A percentile compares a stretch with the other conserved stretches of the same genome.
These are phyloP conservation scores for Picea sitchensis DNA, from an alignment of 75 land plant species.

Conservation along the genomic window DNA sequence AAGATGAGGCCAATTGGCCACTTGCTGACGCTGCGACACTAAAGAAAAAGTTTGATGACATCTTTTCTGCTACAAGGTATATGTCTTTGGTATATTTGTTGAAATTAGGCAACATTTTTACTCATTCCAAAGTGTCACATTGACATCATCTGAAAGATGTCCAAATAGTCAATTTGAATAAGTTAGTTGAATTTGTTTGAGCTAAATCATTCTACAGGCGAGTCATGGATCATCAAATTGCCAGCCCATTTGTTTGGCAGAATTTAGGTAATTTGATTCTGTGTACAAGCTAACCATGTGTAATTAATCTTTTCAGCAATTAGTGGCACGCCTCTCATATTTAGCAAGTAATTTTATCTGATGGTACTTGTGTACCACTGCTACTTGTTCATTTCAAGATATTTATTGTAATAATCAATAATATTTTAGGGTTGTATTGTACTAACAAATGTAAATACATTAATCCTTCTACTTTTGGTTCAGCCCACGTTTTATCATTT, in stretches of 20 bases:
- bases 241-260: not conserved
- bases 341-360: not conserved
- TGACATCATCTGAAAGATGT: no score
- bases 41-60: conserved; percentile 98
- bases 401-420: not conserved
- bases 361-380: not conserved
- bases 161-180: no score
- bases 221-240: not conserved
- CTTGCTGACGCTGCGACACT: conserved; percentile 85
- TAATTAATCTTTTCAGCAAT: not conserved
- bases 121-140: no score
- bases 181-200: not conserved
- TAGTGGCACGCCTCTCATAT: not conserved
- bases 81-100: not conserved
- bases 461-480: not conserved
- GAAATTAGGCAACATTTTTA: not conserved
- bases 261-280: not conserved
- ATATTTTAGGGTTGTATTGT: not conserved
- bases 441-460: not conserved
- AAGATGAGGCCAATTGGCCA: conserved; percentile 99
- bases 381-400: not conserved
- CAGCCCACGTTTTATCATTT: not conserved
- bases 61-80: conserved; percentile 95
- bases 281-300: not conserved
- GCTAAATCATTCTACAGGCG: not conserved